phyloP scores from a whole-genome alignment of 2,329 filamentous ascomycete genomes.

The Trichothecium sympodiale region DNA sequence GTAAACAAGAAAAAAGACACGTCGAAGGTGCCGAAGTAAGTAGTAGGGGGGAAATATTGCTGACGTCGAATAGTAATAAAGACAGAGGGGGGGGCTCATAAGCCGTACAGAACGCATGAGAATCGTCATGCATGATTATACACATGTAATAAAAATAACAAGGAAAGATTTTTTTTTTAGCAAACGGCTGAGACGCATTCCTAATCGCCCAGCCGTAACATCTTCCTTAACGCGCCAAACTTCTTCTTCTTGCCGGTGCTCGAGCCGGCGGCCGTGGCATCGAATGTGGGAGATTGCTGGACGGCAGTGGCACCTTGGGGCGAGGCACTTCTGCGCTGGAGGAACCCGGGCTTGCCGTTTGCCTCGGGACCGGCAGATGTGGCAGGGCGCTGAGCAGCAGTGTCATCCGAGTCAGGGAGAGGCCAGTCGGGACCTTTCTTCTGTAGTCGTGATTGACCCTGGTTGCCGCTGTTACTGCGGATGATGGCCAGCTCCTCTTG shows the following conservation, averaged over 20 bases:
- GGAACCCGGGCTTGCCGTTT: conserved; percentile 15
- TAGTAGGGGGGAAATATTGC: too few relatives aligned
- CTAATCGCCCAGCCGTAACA: conserved; percentile 45
- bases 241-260: conserved; percentile 46
- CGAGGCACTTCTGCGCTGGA: conserved; percentile 26
- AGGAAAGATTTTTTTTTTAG: too few relatives aligned
- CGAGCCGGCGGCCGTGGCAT: conserved; percentile 6
- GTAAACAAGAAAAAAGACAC: too few relatives aligned
- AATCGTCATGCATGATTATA: too few relatives aligned
- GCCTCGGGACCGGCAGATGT: conserved; percentile 19
- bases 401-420: conserved; percentile 16
- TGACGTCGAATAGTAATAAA: too few relatives aligned
- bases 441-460: conserved; percentile 11
- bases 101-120: too few relatives aligned
- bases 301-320: conserved; percentile 11
- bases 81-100: too few relatives aligned
- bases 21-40: too few relatives aligned
- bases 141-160: background rate
- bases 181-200: conserved; percentile 1
- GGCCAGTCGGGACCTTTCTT: conserved; percentile 22
- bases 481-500: conserved; percentile 39
- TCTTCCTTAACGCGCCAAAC: conserved; percentile 53
- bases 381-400: conserved; percentile 18
- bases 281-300: conserved; percentile 1
- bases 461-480: conserved; percentile 18